phyloP scores from a whole-genome alignment of 2,329 filamentous ascomycete species.

The Parasarocladium wereldwijsianum region DNA sequence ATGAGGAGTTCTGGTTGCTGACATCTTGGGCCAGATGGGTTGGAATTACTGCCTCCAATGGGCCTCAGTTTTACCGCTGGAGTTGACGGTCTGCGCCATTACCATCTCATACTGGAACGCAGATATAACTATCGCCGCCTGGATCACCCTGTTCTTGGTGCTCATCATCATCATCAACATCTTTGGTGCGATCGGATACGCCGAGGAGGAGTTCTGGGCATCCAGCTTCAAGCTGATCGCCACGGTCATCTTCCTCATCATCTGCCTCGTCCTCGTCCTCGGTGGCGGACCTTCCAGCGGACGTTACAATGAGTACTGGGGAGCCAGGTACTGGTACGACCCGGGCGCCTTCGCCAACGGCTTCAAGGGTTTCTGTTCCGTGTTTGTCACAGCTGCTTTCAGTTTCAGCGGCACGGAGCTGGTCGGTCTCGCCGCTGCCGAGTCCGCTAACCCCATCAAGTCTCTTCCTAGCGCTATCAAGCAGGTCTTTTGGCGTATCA shows the following conservation, averaged over 20 bases:
- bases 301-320: conserved; percentile 23
- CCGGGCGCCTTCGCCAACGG: conserved; percentile 45
- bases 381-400: conserved; percentile 56
- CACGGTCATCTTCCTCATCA: conserved; percentile 42
- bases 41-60: conserved; percentile 24
- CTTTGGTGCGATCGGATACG: conserved; percentile 34
- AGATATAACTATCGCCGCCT: conserved; percentile 28
- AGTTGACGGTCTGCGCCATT: conserved; percentile 33
- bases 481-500: conserved; percentile 43
- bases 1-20: too few species aligned
- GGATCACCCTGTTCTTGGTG: conserved; percentile 34
- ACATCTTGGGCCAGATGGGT: too few species aligned
- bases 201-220: conserved; percentile 38
- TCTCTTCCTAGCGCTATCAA: conserved; percentile 63
- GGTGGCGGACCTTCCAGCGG: conserved; percentile 35
- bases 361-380: conserved; percentile 52
- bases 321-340: conserved; percentile 25
- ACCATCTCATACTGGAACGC: conserved; percentile 35
- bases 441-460: conserved; percentile 49
- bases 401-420: conserved; percentile 52
- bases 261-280: conserved; percentile 37
- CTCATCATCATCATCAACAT: conserved; percentile 32
- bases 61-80: conserved; percentile 30
- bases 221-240: conserved; percentile 37
- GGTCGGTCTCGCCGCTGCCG: conserved; percentile 52